Evolutionary conservation across 306 rosid species (phyloP).

Genomic region (Arachis stenosperma): DNA sequence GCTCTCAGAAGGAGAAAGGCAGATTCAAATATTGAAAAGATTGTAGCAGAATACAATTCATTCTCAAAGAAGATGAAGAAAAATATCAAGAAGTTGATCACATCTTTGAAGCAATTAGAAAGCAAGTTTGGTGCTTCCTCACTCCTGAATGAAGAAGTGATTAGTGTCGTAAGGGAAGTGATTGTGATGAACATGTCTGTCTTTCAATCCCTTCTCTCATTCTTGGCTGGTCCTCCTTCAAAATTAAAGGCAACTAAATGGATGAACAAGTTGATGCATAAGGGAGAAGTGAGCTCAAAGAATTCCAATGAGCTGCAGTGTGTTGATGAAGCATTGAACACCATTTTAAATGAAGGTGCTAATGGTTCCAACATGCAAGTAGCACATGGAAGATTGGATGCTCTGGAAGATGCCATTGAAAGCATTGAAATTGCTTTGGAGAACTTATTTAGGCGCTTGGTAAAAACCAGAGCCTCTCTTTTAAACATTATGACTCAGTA

Average conservation of each 20-base stretch:
- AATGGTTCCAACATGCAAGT: conserved; percentile 43
- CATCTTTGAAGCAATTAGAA: conserved; percentile 48
- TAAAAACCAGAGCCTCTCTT: conserved; percentile 64
- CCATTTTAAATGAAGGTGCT: conserved; percentile 22
- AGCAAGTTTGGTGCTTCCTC: conserved; percentile 38
- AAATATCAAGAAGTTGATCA: conserved; percentile 48
- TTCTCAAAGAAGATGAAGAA: conserved; percentile 65
- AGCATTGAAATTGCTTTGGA: conserved; percentile 62
- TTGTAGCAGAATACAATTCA: conserved; percentile 44
- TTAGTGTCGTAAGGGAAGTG: conserved; percentile 45
- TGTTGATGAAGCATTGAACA: conserved; percentile 49
- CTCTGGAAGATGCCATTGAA: conserved; percentile 59
- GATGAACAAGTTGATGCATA: conserved; percentile 61
- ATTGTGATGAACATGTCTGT: conserved; percentile 41
- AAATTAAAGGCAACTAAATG: conserved; percentile 49
- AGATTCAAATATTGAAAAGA: conserved; percentile 48
- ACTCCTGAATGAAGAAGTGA: conserved; percentile 41
- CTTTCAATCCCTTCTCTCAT: conserved; percentile 51
- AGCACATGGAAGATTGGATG: conserved; percentile 46
- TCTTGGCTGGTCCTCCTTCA: conserved; percentile 40
- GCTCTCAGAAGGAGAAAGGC: conserved; percentile 70
- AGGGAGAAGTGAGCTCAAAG: conserved; percentile 45
- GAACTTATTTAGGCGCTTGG: conserved; percentile 57
- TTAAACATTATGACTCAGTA: conserved; percentile 64
- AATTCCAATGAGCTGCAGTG: conserved; percentile 49